Evolutionary conservation across 495 filamentous ascomycete genomes (phyloP), one percentile per base, ranked within the genome.

Genomic region (Astrocystis sublimbata): DNA sequence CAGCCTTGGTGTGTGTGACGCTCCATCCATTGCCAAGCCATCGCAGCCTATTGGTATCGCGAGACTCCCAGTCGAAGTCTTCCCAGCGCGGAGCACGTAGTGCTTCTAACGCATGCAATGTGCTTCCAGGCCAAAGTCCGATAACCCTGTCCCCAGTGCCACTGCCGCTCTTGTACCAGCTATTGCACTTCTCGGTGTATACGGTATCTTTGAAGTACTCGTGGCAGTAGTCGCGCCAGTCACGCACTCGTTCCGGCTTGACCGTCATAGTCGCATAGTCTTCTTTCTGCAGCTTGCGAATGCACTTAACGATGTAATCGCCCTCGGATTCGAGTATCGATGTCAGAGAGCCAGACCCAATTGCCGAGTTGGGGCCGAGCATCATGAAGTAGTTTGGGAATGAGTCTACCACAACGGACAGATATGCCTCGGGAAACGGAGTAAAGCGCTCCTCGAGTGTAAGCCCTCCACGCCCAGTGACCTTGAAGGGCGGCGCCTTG

Each of bases 311-410:
- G 43, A 86, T 77, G 65, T 89, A 91, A 3, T 86, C 86, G 31
- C 83, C 75, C 63, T 85, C 76, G 30, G 81, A 82, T 56, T 87
- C 83, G 33, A 89, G 75, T 31, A 84, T 81, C 38, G 77, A 69
- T 7, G 80, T 79, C 28, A 89, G 66, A 19, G 78, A 81, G 0
- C 85, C 85, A 43, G 81, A 80, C 3, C 85, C 84, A 57, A 85
- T 78, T 12, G 80, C 78, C 46, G 71, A 75, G 64, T 88, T 88
- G 3, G 86, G 85, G 0, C 86, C 87, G 31, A 82, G 76, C 68
- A 88, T 78, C 65, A 79, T 86, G 64, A 89, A 79, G 43, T 83
- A 78, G 68, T 91, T 92, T 8, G 89, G 89, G 64, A 91, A 90
- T 1, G 76, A 76, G 30, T 88, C 87, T 8, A 84, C 79, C 1